Evolutionary conservation across 2,329 filamentous ascomycete genomes (phyloP).

Genomic region (Microcyclospora pomicola): DNA sequence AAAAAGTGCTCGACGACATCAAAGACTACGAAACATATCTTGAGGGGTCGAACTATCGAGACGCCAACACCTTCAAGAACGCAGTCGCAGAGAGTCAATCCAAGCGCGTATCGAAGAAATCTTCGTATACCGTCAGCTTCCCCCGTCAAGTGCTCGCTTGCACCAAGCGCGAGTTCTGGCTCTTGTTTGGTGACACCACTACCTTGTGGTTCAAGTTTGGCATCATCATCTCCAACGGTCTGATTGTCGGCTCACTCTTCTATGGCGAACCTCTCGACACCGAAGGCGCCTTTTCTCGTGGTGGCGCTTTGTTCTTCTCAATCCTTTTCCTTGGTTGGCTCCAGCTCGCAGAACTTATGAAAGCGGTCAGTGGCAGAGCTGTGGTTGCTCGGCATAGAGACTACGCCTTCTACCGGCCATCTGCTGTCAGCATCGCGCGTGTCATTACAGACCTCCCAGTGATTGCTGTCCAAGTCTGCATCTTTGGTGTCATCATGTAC

Average conservation of each 20-base stretch:
- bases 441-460: constrained; percentile 51
- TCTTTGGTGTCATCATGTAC: constrained; percentile 51
- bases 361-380: constrained; percentile 55
- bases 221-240: constrained; percentile 58
- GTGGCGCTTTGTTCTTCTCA: constrained; percentile 52
- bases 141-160: constrained; percentile 54
- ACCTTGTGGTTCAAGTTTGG: constrained; percentile 67
- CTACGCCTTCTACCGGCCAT: constrained; percentile 57
- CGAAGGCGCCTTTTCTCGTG: constrained; percentile 47
- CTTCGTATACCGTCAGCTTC: constrained; percentile 65
- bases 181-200: constrained; percentile 60
- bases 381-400: constrained; percentile 56
- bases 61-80: constrained; percentile 48
- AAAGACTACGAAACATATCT: constrained; percentile 45
- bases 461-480: constrained; percentile 42
- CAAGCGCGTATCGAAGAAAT: constrained; percentile 49
- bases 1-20: constrained; percentile 47
- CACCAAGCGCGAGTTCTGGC: constrained; percentile 62
- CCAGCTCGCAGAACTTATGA: constrained; percentile 65
- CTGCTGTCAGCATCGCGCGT: constrained; percentile 48
- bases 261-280: constrained; percentile 51
- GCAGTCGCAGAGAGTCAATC: constrained; percentile 55
- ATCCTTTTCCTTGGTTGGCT: constrained; percentile 56
- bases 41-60: constrained; percentile 41
- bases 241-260: constrained; percentile 70